Base-by-base conservation (phyloP, 345 rosid species). In the Excoecaria agallocha region DNA sequence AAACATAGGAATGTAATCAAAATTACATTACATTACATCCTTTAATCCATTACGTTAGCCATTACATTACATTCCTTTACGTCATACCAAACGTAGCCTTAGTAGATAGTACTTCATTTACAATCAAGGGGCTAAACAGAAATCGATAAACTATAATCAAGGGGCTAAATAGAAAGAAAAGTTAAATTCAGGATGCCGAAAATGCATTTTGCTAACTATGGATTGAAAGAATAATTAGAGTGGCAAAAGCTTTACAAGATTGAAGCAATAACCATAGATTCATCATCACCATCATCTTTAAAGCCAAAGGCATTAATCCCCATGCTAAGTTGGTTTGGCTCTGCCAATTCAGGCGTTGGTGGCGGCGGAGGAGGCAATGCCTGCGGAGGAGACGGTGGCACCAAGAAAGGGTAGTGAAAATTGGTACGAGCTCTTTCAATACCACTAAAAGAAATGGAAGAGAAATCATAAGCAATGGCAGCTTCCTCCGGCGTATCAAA, bases 401-500 rank as follows among this genome's bases (percentile, higher is more conserved):
- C 17, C 5, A 45, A 54, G 39, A 52, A 45, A 15, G 81, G 80
- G 73, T 74, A 81, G 58, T 66, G 75, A 61, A 82, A 79, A 58
- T 78, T 82, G 6, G 85, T 82, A 8, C 73, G 65, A 73, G 82
- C 82, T 24, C 17, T 66, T 62, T 82, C 77, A 22, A 64, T 41
- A 43, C 82, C 78, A 54, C 76, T 68, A 20, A 76, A 71, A 30
- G 85, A 79, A 5, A 76, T 76, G 22, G 85, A 73, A 1, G 78
- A 72, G 4, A 72, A 48, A 60, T 82, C 85, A 56, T 79, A 82
- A 19, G 80, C 85, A 19, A 82, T 50, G 1, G 85, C 82, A 65
- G 85, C 82, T 59, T 82, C 82, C 69, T 78, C 82, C 7, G 80
- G 70, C 41, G 82, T 52, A 75, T 82, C 82, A 69, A 76, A 82